Conservation (phyloP, 768 basidiomycete species). For the Suillus fuscotomentosus region DNA sequence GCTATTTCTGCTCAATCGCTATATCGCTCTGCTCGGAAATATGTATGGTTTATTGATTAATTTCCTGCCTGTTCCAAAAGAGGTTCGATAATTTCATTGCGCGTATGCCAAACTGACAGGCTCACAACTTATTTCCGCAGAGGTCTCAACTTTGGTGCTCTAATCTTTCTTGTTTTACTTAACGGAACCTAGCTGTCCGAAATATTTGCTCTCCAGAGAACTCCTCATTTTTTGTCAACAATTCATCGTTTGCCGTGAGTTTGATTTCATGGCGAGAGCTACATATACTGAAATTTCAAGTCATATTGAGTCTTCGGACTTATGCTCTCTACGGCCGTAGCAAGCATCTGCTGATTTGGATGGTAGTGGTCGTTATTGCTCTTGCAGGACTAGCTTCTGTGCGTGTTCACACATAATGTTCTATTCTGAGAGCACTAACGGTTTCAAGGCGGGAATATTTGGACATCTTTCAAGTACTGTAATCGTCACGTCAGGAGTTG, state of each 20-base stretch:
- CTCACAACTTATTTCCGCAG: not conserved
- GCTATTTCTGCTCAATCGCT: constrained; percentile 51
- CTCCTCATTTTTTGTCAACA: constrained; percentile 43
- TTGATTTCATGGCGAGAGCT: not conserved
- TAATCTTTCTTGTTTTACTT: not conserved
- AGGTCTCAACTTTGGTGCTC: not conserved
- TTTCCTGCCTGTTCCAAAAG: constrained; percentile 18
- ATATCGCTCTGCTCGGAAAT: constrained; percentile 43
- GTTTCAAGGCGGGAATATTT: not conserved
- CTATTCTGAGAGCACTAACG: not conserved
- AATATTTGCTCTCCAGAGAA: constrained; percentile 40
- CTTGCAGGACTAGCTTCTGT: constrained; percentile 37
- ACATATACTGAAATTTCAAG: constrained; percentile 19
- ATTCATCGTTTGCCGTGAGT: constrained; percentile 46
- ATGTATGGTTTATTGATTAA: constrained; percentile 28
- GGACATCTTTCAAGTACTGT: not conserved
- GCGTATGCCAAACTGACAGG: not conserved
- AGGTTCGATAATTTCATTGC: not conserved
- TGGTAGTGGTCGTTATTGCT: constrained; percentile 32
- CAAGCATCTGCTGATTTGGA: constrained; percentile 31
- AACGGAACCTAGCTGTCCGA: constrained; percentile 34
- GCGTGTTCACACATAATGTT: constrained; percentile 16
- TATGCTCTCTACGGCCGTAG: constrained; percentile 50
- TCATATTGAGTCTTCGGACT: constrained; percentile 45
- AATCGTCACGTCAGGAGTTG: not conserved